These are phyloP conservation scores for Vanderwaltozyma yarrowii DNA, from an alignment of 805 yeast genomes.

Conservation along the genomic window DNA sequence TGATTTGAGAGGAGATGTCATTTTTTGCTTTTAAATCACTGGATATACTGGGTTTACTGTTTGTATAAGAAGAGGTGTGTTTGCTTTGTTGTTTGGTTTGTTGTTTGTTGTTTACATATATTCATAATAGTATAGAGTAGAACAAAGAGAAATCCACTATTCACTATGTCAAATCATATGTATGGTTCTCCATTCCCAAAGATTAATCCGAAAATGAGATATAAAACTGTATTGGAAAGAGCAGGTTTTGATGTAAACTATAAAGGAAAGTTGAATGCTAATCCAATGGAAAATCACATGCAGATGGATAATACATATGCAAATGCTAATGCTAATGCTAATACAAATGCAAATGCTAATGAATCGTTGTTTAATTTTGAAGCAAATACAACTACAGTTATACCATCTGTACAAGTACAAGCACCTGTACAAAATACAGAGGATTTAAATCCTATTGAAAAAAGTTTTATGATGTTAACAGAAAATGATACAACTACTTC, in stretches of 20 bases:
- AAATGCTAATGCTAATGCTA: too few species aligned
- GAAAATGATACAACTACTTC: slow-evolving; percentile 13
- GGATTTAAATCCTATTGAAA: slow-evolving; percentile 23
- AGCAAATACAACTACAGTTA: not conserved
- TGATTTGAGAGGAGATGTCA: too few species aligned
- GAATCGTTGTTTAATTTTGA: not conserved
- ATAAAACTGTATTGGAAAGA: slow-evolving; percentile 64
- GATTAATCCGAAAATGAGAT: slow-evolving; percentile 48
- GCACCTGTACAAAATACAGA: not conserved
- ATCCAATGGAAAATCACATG: not conserved
- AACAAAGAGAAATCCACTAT: too few species aligned
- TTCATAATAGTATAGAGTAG: too few species aligned
- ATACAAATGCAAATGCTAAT: too few species aligned
- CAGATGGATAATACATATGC: too few species aligned
- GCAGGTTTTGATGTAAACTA: slow-evolving; percentile 57
- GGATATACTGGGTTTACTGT: too few species aligned
- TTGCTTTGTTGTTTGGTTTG: too few species aligned
- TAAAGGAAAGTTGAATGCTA: not conserved
- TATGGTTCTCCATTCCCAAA: slow-evolving; percentile 55
- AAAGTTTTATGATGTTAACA: slow-evolving; percentile 24
- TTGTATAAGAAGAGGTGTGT: too few species aligned
- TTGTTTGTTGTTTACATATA: too few species aligned
- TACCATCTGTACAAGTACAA: too few species aligned
- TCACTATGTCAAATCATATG: slow-evolving; percentile 17
- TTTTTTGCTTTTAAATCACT: too few species aligned